phyloP scores from a whole-genome alignment of 768 basidiomycete genomes.

The Mycena latifolia region DNA sequence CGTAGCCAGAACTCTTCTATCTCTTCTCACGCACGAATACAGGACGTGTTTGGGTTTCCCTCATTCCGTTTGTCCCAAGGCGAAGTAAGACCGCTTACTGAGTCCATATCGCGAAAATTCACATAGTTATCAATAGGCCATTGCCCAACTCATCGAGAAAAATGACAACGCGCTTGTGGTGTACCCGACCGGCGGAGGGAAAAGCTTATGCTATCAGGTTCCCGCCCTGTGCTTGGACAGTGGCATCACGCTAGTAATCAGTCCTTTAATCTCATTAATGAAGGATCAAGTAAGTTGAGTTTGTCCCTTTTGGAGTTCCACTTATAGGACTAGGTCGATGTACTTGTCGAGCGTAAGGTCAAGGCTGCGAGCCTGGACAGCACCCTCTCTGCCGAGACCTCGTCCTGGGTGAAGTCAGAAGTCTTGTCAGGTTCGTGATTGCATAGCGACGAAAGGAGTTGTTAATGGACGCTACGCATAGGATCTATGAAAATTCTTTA shows the following conservation, averaged over 20 bases:
- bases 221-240: conserved; percentile 52
- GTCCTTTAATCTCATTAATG: conserved; percentile 51
- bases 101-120: too few species aligned
- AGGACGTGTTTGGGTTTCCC: conserved; percentile 50
- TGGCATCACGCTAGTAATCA: conserved; percentile 51
- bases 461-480: background rate
- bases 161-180: conserved; percentile 54
- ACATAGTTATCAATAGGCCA: conserved; percentile 41
- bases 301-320: background rate
- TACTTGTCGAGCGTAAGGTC: conserved; percentile 46
- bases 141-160: conserved; percentile 52
- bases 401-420: conserved; percentile 49
- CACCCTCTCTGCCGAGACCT: conserved; percentile 46
- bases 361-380: conserved; percentile 56
- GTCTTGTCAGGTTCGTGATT: conserved; percentile 39
- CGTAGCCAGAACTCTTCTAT: background rate
- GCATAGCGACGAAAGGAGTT: background rate
- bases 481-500: conserved; percentile 61
- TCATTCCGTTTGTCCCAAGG: conserved; percentile 54
- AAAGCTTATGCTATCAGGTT: conserved; percentile 45
- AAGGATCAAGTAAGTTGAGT: conserved; percentile 49
- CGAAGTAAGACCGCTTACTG: too few species aligned
- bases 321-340: conserved; percentile 49
- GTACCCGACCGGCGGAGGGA: conserved; percentile 15
- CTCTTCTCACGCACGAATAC: conserved; percentile 24